Evolutionary conservation across 495 filamentous ascomycete genomes (phyloP), one percentile per base, ranked within the genome.

Genomic region (Arthonia radiata): DNA sequence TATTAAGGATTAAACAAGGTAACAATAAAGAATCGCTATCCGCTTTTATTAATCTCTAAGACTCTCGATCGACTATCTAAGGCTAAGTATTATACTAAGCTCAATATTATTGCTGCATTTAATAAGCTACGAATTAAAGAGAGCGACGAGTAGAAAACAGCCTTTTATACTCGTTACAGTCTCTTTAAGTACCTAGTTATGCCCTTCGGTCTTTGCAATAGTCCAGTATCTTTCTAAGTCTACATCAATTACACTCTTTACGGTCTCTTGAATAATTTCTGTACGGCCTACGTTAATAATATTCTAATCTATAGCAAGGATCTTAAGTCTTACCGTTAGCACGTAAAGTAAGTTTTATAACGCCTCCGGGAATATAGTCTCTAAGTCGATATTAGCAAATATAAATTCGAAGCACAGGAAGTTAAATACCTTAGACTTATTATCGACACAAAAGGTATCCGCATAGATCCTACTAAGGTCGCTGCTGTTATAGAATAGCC

Each of bases 371-470:
- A 36, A 2, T 31, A 29, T 12, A 31, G 36, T 2, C 29, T 51
- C 4, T 15, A 39, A 13, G 15, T 40, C 5, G 39, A 46, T 23
- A 37, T 43, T 23, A 32, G 37, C 17, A 51, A 51, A 31, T 46
- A 39, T 17, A 34, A 44, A 13, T 49, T 49, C 27, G 22, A 43
- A 15, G 25, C 33, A 4, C 11, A 37, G 12, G 16, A 21, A 9
- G 36, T 31, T 4, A 38, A 36, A 23, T 46, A 38, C 27, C 27
- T 45, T n/a, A 31, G 39, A 5, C 35, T 43, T 29, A 43, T 43
- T 11, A 28, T 44, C 15, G 18, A 36, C 25, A 25, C 28, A 0
- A 30, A 40, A 9, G 36, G 37, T 2, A 34, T 52, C 4, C 17
- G 24, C 4, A 44, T 48, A 36, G 33, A 40, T n/a, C 2, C 27